Conservation (phyloP, 139 green algal genomes). For the Chlorella sp. region DNA sequence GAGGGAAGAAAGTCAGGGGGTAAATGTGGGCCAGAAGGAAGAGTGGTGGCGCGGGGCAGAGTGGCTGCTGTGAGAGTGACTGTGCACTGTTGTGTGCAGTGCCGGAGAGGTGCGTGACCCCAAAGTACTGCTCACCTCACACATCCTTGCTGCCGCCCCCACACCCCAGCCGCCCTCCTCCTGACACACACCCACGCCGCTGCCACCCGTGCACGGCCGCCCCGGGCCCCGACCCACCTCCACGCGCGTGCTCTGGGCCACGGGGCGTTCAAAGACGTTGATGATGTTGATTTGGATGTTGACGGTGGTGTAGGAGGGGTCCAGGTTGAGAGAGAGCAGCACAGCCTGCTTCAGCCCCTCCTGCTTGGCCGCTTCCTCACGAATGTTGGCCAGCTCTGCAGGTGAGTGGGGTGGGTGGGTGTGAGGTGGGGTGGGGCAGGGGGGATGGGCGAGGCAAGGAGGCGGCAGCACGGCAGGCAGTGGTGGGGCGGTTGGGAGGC, state of each 20-base stretch:
- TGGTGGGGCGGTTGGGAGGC: too few species aligned
- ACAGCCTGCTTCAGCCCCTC: constrained; percentile 17
- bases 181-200: neutral
- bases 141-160: neutral
- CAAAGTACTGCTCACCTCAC: too few species aligned
- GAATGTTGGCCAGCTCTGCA: neutral
- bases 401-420: neutral
- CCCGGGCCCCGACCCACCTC: neutral
- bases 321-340: neutral
- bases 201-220: neutral
- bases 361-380: neutral
- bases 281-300: neutral
- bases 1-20: too few species aligned
- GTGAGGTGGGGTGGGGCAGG: neutral
- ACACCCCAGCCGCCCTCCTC: neutral
- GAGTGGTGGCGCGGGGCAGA: too few species aligned
- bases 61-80: too few species aligned
- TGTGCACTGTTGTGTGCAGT: too few species aligned
- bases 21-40: too few species aligned
- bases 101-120: too few species aligned
- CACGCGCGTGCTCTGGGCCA: neutral
- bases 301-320: neutral
- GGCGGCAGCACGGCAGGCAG: too few species aligned
- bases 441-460: too few species aligned
- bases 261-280: neutral